Conservation (phyloP, 1,284 basidiomycete species). For the Irpex lacteus region DNA sequence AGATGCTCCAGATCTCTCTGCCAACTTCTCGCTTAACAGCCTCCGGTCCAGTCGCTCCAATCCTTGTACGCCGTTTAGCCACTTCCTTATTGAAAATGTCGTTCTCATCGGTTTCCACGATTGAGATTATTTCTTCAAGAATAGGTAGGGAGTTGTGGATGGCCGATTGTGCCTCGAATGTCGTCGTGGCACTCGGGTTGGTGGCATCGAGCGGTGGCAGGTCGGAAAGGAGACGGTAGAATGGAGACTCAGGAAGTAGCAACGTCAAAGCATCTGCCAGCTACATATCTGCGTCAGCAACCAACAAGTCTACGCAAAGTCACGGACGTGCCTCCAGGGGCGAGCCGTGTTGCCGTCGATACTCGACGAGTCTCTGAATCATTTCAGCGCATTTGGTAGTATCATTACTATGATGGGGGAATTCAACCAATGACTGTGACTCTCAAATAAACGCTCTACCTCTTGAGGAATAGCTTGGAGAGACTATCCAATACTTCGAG, state of each 20-base stretch:
- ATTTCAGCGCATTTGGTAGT: constrained; percentile 76
- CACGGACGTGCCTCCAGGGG: constrained; percentile 47
- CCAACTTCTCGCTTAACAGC: constrained; percentile 68
- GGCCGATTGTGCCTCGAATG: constrained; percentile 54
- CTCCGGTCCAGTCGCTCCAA: constrained; percentile 68
- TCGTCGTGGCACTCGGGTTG: constrained; percentile 63
- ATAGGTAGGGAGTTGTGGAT: constrained; percentile 68
- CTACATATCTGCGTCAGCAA: constrained; percentile 36
- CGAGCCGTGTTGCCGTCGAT: constrained; percentile 56
- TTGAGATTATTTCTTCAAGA: constrained; percentile 63
- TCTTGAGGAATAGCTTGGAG: constrained; percentile 51
- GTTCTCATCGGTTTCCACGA: constrained; percentile 63
- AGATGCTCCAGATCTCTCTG: constrained; percentile 57
- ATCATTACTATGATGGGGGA: constrained; percentile 55
- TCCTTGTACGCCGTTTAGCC: constrained; percentile 70
- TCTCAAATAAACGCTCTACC: constrained; percentile 40
- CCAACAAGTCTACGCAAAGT: background rate
- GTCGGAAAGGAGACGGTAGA: constrained; percentile 61
- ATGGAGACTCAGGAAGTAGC: constrained; percentile 74
- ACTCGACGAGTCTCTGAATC: constrained; percentile 74
- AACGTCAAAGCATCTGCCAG: constrained; percentile 65
- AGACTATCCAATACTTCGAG: constrained; percentile 50
- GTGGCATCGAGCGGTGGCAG: constrained; percentile 78
- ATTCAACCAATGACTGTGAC: background rate
- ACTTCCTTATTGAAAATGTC: constrained; percentile 60